These are phyloP conservation scores for Berkeleyomyces basicola DNA, from an alignment of 2,329 filamentous ascomycete genomes.

Conservation along the genomic window DNA sequence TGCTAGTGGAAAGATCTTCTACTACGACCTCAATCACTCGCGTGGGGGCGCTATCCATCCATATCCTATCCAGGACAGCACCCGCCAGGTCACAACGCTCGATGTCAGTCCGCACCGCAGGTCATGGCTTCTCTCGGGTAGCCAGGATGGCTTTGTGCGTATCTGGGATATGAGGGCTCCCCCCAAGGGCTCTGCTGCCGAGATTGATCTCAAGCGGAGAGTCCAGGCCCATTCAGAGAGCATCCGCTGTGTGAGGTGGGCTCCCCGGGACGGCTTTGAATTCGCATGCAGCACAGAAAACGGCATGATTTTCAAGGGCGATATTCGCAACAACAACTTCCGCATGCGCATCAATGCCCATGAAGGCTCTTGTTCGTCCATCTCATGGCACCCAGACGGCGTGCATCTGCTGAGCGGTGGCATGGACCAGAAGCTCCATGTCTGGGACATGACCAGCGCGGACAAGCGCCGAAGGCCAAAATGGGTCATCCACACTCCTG, in stretches of 20 bases:
- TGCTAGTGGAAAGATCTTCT: conserved; percentile 46
- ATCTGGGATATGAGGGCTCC: conserved; percentile 41
- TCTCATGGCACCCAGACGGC: conserved; percentile 53
- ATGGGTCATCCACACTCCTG: conserved; percentile 43
- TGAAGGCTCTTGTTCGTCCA: conserved; percentile 40
- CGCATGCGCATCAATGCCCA: conserved; percentile 44
- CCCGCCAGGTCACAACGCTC: conserved; percentile 45
- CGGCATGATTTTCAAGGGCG: conserved; percentile 47
- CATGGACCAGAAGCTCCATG: conserved; percentile 42
- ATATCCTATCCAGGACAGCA: conserved; percentile 43
- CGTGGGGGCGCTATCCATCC: conserved; percentile 28
- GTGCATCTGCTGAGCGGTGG: conserved; percentile 48
- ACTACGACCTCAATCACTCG: conserved; percentile 41
- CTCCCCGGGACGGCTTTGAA: conserved; percentile 40
- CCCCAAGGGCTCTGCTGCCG: conserved; percentile 27
- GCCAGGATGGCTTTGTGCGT: conserved; percentile 46
- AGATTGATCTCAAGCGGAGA: conserved; percentile 33
- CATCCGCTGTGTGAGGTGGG: conserved; percentile 49
- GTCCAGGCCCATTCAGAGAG: conserved; percentile 36
- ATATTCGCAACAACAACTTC: conserved; percentile 39
- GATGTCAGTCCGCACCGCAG: conserved; percentile 44
- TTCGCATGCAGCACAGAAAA: conserved; percentile 50
- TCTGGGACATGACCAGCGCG: conserved; percentile 47
- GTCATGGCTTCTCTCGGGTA: conserved; percentile 42
- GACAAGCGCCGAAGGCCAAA: conserved; percentile 49